These are phyloP conservation scores for Pythium rishiriense DNA, from an alignment of 352 stramenopile genomes.

Conservation along the genomic window DNA sequence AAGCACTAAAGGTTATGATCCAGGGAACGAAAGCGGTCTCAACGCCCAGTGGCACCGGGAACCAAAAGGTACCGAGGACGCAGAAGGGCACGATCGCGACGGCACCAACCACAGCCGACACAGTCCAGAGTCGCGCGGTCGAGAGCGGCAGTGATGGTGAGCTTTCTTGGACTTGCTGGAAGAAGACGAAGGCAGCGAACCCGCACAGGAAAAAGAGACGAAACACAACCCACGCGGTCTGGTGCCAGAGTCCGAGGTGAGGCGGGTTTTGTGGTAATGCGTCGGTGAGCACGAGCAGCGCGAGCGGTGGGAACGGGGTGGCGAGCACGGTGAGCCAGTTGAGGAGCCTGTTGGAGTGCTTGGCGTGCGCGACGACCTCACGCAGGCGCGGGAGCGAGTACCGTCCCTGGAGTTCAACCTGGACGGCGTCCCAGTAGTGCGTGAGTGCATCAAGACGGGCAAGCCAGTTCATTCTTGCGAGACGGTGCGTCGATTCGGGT, in stretches of 20 bases:
- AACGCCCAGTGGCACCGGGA: background rate
- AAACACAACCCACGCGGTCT: background rate
- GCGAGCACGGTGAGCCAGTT: background rate
- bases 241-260: background rate
- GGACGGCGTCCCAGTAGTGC: background rate
- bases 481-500: too few relatives aligned
- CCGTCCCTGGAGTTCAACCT: constrained; percentile 5
- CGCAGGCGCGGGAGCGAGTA: constrained; percentile 3
- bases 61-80: background rate
- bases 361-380: background rate
- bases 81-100: background rate
- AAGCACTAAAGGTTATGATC: background rate
- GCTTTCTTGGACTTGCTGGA: constrained; percentile 5
- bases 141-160: constrained; percentile 6
- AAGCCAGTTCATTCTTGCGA: too few relatives aligned
- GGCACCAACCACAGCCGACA: background rate
- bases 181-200: background rate
- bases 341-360: background rate
- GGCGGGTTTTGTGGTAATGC: background rate
- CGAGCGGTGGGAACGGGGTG: background rate
- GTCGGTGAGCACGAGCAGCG: background rate
- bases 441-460: background rate
- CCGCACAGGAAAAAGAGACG: background rate
- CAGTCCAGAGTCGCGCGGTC: background rate
- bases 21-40: background rate